Evolutionary conservation across 176 grass and related monocot species (phyloP).

Genomic region (Themeda triandra): DNA sequence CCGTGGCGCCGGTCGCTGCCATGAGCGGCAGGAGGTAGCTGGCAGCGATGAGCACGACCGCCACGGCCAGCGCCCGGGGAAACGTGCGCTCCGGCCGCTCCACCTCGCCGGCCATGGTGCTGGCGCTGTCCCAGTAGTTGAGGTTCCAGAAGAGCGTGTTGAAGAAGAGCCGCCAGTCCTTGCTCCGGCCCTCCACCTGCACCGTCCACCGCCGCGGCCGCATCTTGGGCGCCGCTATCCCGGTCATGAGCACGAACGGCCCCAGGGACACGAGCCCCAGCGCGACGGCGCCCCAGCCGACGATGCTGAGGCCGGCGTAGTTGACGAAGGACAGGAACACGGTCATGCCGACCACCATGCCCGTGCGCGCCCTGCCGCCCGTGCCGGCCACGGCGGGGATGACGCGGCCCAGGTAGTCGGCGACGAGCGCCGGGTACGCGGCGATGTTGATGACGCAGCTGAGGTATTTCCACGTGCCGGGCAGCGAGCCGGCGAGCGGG

Average conservation of each 20-base stretch:
- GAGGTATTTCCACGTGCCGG: constrained; percentile 52
- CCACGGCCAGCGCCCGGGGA: constrained; percentile 24
- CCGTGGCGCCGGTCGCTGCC: constrained; percentile 32
- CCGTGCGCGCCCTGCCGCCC: not conserved
- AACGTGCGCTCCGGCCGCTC: constrained; percentile 44
- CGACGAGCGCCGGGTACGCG: constrained; percentile 31
- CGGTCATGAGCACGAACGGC: constrained; percentile 47
- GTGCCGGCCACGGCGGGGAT: too few species aligned
- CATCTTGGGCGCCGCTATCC: constrained; percentile 16
- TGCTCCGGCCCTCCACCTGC: not conserved
- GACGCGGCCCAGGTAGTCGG: constrained; percentile 34
- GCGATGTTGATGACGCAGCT: constrained; percentile 53
- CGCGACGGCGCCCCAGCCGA: constrained; percentile 42
- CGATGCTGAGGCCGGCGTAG: constrained; percentile 38
- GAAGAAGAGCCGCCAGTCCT: constrained; percentile 25
- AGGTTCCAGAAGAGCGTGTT: too few species aligned
- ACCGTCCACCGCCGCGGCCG: constrained; percentile 32
- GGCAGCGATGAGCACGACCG: constrained; percentile 25
- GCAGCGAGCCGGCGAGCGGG: constrained; percentile 39
- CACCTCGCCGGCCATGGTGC: constrained; percentile 55
- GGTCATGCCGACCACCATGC: constrained; percentile 32
- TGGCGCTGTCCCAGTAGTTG: constrained; percentile 4
- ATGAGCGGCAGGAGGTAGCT: constrained; percentile 46
- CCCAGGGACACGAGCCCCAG: constrained; percentile 36
- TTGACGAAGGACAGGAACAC: constrained; percentile 34